Evolutionary conservation across 2,329 filamentous ascomycete genomes (phyloP).

Genomic region (Chaetothyriales sp.): DNA sequence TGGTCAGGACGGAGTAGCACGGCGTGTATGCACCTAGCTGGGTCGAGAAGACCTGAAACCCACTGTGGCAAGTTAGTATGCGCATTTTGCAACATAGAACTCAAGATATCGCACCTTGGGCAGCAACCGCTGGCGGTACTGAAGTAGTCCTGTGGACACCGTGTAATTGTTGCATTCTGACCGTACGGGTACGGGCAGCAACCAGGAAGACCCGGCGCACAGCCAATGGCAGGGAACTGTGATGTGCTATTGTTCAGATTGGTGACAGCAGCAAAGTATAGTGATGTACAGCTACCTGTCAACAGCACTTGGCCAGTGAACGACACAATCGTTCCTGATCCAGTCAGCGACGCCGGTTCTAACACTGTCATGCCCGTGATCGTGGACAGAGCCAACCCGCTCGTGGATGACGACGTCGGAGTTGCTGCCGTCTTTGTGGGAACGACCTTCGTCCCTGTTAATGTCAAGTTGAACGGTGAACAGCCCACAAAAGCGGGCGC

Average conservation of each 20-base stretch:
- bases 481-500: slow-evolving; percentile 20
- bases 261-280: slow-evolving; percentile 16
- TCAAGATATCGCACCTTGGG: slow-evolving; percentile 13
- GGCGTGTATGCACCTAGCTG: slow-evolving; percentile 16
- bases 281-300: slow-evolving; percentile 18
- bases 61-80: slow-evolving; percentile 11
- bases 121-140: slow-evolving; percentile 17
- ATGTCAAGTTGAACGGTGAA: slow-evolving; percentile 10
- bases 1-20: slow-evolving; percentile 14
- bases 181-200: slow-evolving; percentile 16
- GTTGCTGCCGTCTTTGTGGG: slow-evolving; percentile 3
- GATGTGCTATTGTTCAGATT: slow-evolving; percentile 5
- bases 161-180: slow-evolving; percentile 11
- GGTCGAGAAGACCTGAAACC: slow-evolving; percentile 18
- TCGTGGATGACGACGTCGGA: slow-evolving; percentile 5
- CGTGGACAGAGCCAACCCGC: slow-evolving; percentile 6
- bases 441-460: not conserved
- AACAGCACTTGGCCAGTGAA: slow-evolving; percentile 14
- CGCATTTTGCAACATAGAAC: not conserved
- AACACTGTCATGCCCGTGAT: slow-evolving; percentile 10
- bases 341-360: slow-evolving; percentile 5
- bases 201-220: slow-evolving; percentile 11
- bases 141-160: slow-evolving; percentile 18
- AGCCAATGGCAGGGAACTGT: slow-evolving; percentile 17
- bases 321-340: slow-evolving; percentile 8